Conservation (phyloP, 495 filamentous ascomycete genomes). For the Neurospora tetraspora region DNA sequence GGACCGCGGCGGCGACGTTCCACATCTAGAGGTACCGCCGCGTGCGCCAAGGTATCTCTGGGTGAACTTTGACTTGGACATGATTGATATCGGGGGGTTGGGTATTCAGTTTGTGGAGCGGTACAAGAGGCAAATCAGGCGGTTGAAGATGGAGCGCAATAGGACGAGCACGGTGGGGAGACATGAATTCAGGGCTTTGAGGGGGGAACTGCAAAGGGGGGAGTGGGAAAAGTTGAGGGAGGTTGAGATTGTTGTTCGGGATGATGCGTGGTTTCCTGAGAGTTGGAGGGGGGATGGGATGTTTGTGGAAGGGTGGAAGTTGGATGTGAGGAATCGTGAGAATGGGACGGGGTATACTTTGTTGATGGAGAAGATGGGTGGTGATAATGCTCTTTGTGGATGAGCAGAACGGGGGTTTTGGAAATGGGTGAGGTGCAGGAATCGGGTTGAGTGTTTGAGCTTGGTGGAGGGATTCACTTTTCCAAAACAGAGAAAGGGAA, state of each 20-base stretch:
- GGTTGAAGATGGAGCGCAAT: neutral
- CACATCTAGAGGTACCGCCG: too few relatives aligned
- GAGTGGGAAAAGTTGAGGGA: neutral
- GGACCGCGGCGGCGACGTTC: neutral
- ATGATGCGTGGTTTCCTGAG: neutral
- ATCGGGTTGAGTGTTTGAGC: neutral
- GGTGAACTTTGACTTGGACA: neutral
- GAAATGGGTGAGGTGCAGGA: neutral
- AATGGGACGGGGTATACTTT: neutral
- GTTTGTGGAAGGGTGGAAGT: neutral
- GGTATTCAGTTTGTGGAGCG: neutral
- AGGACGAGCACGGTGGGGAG: neutral
- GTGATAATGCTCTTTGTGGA: neutral
- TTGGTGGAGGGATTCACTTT: neutral
- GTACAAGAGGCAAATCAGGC: neutral
- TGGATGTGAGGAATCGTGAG: neutral
- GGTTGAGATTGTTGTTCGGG: neutral
- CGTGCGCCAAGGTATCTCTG: neutral
- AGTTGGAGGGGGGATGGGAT: neutral
- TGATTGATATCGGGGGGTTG: neutral
- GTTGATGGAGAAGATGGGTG: neutral
- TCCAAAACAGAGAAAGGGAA: neutral
- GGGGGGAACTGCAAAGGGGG: neutral
- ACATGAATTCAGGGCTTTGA: neutral
- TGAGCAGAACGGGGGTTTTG: neutral